Conservation (phyloP, 306 rosid genomes). For the Glycine soja region DNA sequence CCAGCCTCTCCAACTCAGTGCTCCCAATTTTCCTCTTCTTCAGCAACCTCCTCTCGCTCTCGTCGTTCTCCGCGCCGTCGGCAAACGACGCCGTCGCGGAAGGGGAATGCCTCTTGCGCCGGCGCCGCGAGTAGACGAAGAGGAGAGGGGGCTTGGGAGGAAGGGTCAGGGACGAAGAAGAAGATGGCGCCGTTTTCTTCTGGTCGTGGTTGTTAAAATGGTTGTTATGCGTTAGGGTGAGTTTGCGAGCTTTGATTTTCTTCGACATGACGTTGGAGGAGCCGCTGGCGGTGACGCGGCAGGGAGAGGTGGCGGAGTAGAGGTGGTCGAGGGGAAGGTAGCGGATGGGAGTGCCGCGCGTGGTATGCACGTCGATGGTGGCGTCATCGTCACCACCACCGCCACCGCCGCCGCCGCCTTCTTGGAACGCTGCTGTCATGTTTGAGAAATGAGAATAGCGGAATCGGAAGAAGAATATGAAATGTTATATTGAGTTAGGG, state of each 20-base stretch:
- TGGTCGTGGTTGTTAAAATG: background rate
- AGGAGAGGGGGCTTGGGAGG: slow-evolving; percentile 57
- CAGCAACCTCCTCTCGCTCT: slow-evolving; percentile 35
- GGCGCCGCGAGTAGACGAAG: slow-evolving; percentile 81
- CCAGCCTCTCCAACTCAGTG: slow-evolving; percentile 74
- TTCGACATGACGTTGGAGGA: slow-evolving; percentile 95
- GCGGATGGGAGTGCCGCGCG: slow-evolving; percentile 70
- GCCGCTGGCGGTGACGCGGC: slow-evolving; percentile 72
- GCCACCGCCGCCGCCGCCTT: background rate
- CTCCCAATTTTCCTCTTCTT: slow-evolving; percentile 63
- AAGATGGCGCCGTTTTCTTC: slow-evolving; percentile 24
- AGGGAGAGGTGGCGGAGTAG: slow-evolving; percentile 90
- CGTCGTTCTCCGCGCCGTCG: slow-evolving; percentile 24
- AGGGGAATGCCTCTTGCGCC: slow-evolving; percentile 57
- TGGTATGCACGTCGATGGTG: slow-evolving; percentile 62
- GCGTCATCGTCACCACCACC: slow-evolving; percentile 56
- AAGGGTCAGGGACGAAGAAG: background rate
- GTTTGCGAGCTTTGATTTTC: slow-evolving; percentile 88
- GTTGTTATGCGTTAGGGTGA: slow-evolving; percentile 24
- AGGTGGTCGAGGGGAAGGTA: slow-evolving; percentile 91
- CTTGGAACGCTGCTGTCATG: slow-evolving; percentile 59
- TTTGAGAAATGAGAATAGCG: too few species aligned
- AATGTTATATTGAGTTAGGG: slow-evolving; percentile 32
- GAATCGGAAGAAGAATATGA: background rate
- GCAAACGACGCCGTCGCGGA: slow-evolving; percentile 46